Base-by-base conservation (phyloP, 805 yeast genomes). In the Ogataea nitratoaversa region DNA sequence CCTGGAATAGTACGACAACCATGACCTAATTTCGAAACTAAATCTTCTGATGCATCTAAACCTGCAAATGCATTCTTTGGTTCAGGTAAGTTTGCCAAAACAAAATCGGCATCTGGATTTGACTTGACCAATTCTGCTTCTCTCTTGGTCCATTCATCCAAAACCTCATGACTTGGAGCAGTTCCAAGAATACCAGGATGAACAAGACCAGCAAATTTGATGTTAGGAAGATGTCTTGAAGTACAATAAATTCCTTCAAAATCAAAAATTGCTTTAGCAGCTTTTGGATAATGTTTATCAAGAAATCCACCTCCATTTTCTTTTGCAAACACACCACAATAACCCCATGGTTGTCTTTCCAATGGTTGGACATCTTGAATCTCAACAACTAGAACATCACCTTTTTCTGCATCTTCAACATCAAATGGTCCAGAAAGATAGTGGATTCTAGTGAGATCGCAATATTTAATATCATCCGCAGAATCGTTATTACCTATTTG, bases 1-100 rank as follows among this genome's bases (percentile, higher is more conserved):
- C 76, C 76, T 17, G 78, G 78, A 40, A 72, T 71, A 2, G 78
- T 72, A 30, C 78, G 61, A 7, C 77, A 76, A n/a, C 78, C 78
- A 34, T 65, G 65, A 2, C 39, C 42, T 24, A 50, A 35, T 34
- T 53, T 53, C 7, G 60, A 67, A 25, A 66, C 64, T 28, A 52
- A 49, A 8, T 54, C 67, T 8, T 43, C 41, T 5, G 58, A 37
- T 5, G 71, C 73, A n/a, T 43, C 17, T 6, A 56, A 40, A 1
- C 78, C 78, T 4, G 70, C 69, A 47, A 58, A 68, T 4, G 73
- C 68, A 42, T 59, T 60, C 20, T 42, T 46, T 11, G 51, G 53
- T 30, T 53, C 55, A 9, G 58, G 78, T 31, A 70, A 52, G 36
- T 69, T 59, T 5, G 78, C 78, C 48, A 72, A 65, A 14, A 55